Percentiles rank a stretch among this genome's conserved stretches.
Conservation (phyloP, 1,139 yeast species). For the Pichia sp. region DNA sequence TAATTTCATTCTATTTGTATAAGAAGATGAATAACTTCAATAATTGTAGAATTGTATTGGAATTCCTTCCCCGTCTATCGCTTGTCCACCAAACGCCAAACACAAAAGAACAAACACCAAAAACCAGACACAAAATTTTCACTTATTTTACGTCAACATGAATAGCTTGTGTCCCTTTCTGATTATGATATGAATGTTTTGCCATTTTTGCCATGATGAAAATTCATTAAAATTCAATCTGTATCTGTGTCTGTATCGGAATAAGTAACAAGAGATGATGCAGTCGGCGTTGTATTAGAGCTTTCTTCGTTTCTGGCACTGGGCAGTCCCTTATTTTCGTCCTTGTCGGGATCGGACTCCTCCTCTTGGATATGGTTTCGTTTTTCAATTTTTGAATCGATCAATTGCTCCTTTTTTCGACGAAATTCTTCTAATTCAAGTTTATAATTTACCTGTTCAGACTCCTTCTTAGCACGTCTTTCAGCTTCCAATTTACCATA, state of each 20-base stretch:
- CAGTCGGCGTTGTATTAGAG: constrained; percentile 4
- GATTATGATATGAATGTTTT: no score
- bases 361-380: no score
- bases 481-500: constrained; percentile 19
- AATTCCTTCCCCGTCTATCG: no score
- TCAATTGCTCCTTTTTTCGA: not conserved
- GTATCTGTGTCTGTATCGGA: constrained; percentile 6
- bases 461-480: constrained; percentile 7
- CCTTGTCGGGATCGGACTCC: not conserved
- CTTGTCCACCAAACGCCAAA: no score
- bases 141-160: no score
- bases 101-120: no score
- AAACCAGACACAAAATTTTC: no score
- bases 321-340: no score
- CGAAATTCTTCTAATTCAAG: constrained; percentile 17
- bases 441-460: constrained; percentile 15
- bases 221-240: not conserved
- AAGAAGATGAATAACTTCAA: no score
- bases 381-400: not conserved
- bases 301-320: constrained; percentile 5
- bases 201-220: not conserved
- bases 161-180: no score
- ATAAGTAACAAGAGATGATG: not conserved
- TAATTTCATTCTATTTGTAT: no score
- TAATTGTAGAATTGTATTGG: no score